Evolutionary conservation across 306 rosid species (phyloP).

Genomic region (Trifolium repens): DNA sequence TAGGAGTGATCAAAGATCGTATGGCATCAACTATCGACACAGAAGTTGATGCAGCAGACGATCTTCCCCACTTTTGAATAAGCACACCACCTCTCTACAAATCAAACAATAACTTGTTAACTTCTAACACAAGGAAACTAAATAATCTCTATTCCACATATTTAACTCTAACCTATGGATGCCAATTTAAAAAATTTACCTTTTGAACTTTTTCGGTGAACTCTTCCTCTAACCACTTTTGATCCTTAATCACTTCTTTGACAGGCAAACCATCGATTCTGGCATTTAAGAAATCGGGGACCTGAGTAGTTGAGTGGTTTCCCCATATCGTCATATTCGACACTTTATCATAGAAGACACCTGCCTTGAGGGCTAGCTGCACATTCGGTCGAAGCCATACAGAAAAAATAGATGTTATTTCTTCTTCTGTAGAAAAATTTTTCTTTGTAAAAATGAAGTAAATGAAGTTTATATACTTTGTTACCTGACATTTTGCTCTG

Average conservation of each 20-base stretch:
- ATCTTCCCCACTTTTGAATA: constrained; percentile 96
- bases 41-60: constrained; percentile 97
- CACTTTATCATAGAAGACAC: constrained; percentile 96
- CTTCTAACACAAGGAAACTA: constrained; percentile 30
- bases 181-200: constrained; percentile 50
- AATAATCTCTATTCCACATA: constrained; percentile 1
- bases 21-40: constrained; percentile 91
- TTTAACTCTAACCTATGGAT: constrained; percentile 2
- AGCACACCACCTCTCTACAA: constrained; percentile 92
- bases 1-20: constrained; percentile 79
- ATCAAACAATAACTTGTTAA: constrained; percentile 36
- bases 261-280: constrained; percentile 81
- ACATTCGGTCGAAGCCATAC: constrained; percentile 39
- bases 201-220: constrained; percentile 87
- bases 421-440: constrained; percentile 8
- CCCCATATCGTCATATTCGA: constrained; percentile 97
- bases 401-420: constrained; percentile 17
- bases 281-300: constrained; percentile 94
- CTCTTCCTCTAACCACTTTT: constrained; percentile 91
- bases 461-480: constrained; percentile 4
- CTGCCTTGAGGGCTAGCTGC: constrained; percentile 97
- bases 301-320: constrained; percentile 99
- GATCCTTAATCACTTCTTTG: constrained; percentile 88
- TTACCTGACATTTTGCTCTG: constrained; percentile 97
- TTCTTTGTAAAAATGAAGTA: background rate